These are phyloP conservation scores for Anacardium occidentale DNA, from an alignment of 345 rosid species.

Conservation along the genomic window DNA sequence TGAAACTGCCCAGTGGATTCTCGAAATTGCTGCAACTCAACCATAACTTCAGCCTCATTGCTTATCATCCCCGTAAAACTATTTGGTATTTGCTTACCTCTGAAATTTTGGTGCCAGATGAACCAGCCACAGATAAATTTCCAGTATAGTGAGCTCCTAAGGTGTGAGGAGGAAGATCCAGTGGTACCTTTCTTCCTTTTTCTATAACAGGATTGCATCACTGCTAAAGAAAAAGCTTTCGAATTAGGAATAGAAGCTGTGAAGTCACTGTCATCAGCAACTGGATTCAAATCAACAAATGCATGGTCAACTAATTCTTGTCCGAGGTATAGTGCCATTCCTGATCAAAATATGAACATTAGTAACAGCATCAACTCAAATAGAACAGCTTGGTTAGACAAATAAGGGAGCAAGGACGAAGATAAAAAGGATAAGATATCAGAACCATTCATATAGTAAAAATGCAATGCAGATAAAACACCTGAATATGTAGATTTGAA, in stretches of 20 bases:
- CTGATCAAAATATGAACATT: slow-evolving; percentile 39
- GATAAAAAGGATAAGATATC: not conserved
- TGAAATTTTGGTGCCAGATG: slow-evolving; percentile 22
- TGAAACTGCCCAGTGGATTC: slow-evolving; percentile 28
- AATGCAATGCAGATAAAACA: not conserved
- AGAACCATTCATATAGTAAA: not conserved
- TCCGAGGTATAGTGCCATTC: slow-evolving; percentile 65
- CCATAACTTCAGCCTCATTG: slow-evolving; percentile 25
- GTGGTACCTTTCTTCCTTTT: slow-evolving; percentile 60
- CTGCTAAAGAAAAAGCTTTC: slow-evolving; percentile 28
- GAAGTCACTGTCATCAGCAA: slow-evolving; percentile 26
- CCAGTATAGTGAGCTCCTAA: slow-evolving; percentile 4
- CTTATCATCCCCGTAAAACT: too few relatives aligned
- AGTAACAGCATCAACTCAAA: slow-evolving; percentile 17
- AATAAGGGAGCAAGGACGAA: not conserved
- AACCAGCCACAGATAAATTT: slow-evolving; percentile 11
- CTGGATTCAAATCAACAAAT: slow-evolving; percentile 48
- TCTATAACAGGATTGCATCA: slow-evolving; percentile 35
- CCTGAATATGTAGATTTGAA: slow-evolving; percentile 3
- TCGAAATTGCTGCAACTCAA: slow-evolving; percentile 27
- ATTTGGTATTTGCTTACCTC: slow-evolving; percentile 20
- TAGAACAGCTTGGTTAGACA: not conserved
- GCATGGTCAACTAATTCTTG: slow-evolving; percentile 57
- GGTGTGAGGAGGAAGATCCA: slow-evolving; percentile 23
- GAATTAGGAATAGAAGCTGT: slow-evolving; percentile 30